A percentile compares a stretch with the other conserved stretches of the same genome.
Evolutionary conservation across 2,329 filamentous ascomycete genomes (phyloP).

Genomic region (Aureobasidium sp.): DNA sequence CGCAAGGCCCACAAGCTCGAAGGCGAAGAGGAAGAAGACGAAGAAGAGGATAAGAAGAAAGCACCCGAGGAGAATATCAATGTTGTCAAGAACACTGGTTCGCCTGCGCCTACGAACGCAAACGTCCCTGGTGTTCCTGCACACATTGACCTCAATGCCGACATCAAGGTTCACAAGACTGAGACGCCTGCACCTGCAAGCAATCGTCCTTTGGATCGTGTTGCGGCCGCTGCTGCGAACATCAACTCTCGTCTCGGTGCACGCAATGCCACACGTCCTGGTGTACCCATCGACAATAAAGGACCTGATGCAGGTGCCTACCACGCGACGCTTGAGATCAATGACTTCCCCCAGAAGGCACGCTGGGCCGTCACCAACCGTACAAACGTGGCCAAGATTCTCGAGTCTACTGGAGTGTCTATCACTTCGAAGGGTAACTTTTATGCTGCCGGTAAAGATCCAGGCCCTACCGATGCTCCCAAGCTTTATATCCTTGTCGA

Average conservation of each 20-base stretch:
- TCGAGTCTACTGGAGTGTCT: conserved; percentile 87
- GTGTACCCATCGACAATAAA: conserved; percentile 96
- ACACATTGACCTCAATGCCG: conserved; percentile 54
- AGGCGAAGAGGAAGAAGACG: conserved; percentile 71
- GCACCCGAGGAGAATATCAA: conserved; percentile 43
- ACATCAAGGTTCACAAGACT: conserved; percentile 65
- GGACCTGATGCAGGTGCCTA: conserved; percentile 93
- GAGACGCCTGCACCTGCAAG: conserved; percentile 48
- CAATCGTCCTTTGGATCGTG: conserved; percentile 56
- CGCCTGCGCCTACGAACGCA: conserved; percentile 11
- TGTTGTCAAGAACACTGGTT: conserved; percentile 17
- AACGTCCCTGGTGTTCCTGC: conserved; percentile 40
- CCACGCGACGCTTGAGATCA: conserved; percentile 96
- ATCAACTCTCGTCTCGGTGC: conserved; percentile 88
- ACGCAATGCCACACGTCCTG: conserved; percentile 75
- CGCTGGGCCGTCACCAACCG: conserved; percentile 97
- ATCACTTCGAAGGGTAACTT: conserved; percentile 97
- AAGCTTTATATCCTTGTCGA: conserved; percentile 98
- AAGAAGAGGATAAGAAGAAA: conserved; percentile 55
- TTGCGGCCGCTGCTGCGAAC: conserved; percentile 73
- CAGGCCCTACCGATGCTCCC: conserved; percentile 65
- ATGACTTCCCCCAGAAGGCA: conserved; percentile 97
- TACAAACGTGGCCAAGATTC: conserved; percentile 95
- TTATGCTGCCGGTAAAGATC: conserved; percentile 75
- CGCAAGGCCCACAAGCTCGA: conserved; percentile 85